phyloP scores from a whole-genome alignment of 192 early-diverging fungal genomes.

The Globomyces pollinis-pini region DNA sequence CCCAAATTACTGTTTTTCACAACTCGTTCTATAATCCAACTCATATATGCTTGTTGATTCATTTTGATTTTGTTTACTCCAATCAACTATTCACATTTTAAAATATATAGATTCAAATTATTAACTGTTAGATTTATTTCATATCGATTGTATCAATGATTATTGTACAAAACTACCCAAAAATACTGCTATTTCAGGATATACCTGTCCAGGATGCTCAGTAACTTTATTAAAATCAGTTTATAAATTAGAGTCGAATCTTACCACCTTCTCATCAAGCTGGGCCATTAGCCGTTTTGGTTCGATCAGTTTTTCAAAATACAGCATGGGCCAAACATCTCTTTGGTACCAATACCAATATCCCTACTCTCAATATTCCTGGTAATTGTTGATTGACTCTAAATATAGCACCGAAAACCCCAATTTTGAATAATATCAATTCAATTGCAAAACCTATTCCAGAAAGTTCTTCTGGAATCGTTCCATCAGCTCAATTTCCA shows the following conservation, averaged over 20 bases:
- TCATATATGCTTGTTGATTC: too few relatives aligned
- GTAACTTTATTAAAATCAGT: not conserved
- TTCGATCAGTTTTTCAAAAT: not conserved
- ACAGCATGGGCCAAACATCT: not conserved
- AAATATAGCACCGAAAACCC: not conserved
- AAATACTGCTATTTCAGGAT: slow-evolving; percentile 2
- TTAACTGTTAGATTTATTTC: slow-evolving; percentile 11
- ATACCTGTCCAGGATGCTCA: slow-evolving; percentile 4
- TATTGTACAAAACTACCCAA: slow-evolving; percentile 2
- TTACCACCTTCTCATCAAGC: not conserved
- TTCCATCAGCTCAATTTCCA: not conserved
- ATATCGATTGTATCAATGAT: slow-evolving; percentile 3
- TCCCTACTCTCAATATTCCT: not conserved
- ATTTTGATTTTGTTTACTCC: too few relatives aligned
- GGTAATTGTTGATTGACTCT: not conserved
- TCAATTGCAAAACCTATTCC: not conserved
- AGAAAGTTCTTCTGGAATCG: not conserved
- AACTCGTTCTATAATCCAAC: too few relatives aligned
- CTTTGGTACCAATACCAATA: not conserved
- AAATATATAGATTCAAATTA: too few relatives aligned
- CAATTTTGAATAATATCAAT: not conserved
- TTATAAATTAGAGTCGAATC: not conserved
- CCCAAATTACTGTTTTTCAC: too few relatives aligned
- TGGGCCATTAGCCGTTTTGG: not conserved
- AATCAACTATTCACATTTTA: too few relatives aligned